Conservation (phyloP, 129 eudicot genomes). For the Cynara cardunculus region DNA sequence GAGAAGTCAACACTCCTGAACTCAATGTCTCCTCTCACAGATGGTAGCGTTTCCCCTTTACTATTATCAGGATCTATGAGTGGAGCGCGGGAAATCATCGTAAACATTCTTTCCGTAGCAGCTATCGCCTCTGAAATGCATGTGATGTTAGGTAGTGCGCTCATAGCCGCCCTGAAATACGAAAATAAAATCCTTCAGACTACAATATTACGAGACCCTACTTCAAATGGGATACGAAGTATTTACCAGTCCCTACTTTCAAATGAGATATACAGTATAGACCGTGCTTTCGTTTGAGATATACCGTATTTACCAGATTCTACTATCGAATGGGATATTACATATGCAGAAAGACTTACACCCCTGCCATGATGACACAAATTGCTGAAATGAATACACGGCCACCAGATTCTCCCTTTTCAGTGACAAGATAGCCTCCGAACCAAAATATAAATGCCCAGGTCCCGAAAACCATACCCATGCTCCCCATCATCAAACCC, state of each 20-base stretch:
- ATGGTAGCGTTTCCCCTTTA: conserved; percentile 39
- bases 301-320: background rate
- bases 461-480: conserved; percentile 61
- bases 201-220: background rate
- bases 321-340: background rate
- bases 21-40: conserved; percentile 57
- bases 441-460: conserved; percentile 81
- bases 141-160: conserved; percentile 64
- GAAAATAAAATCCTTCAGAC: conserved; percentile 8
- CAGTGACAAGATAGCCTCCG: conserved; percentile 54
- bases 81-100: conserved; percentile 57
- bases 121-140: conserved; percentile 48
- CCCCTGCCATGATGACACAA: conserved; percentile 54
- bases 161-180: conserved; percentile 51
- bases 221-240: background rate
- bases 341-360: conserved; percentile 45
- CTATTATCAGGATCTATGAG: conserved; percentile 45
- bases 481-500: conserved; percentile 78
- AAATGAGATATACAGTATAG: background rate
- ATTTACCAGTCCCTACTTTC: background rate
- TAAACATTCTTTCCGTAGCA: conserved; percentile 42
- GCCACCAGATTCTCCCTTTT: conserved; percentile 69
- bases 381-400: conserved; percentile 55
- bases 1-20: conserved; percentile 53
- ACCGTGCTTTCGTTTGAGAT: background rate